Base-by-base conservation (phyloP, 2,329 filamentous ascomycete species). In the Pseudopithomyces maydicus region DNA sequence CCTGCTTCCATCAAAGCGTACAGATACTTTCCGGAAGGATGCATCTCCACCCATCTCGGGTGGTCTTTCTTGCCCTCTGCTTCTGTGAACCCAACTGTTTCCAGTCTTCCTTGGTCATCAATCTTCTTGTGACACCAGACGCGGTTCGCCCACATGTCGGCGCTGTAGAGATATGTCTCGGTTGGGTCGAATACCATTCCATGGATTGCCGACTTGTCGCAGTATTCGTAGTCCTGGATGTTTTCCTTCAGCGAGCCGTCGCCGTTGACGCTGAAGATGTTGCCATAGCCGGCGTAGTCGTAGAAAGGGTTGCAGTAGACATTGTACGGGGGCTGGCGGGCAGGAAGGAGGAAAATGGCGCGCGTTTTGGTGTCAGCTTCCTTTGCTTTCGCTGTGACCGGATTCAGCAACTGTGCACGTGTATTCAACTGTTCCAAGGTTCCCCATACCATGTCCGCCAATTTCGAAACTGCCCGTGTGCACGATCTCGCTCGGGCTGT, bases 241-340 rank as follows among this genome's bases (percentile, higher is more conserved):
- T 90, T 88, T 47, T 82, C 72, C 23, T 82, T 79, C 20, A 92
- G 81, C n/a, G 78, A 78, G 23, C 89, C 89, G 1, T 74, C 67
- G 8, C 73, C 55, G 45, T 84, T 81, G 49, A 88, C 84, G 51
- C 84, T 81, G 78, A 91, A 91, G 72, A 96, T 85, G 71, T 92
- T 92, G 58, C 91, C 90, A 72, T 86, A 89, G 62, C 91, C 90
- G 36, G 92, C 92, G 73, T 93, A 84, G 59, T 91, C 86, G 81
- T 96, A 96, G 77, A 96, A 96, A 8, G 92, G 92, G 75, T 95
- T 95, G 75, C 90, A 90, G 78, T 96, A 96, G 60, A 96, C 90
- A 66, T 85, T 86, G 75, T 92, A 91, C 0, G 92, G 92, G 1
- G 91, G 83, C 68, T 91, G 85, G 66, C 88, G 84, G 20, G 91